Base-by-base conservation (phyloP, 768 basidiomycete genomes). In the Albatrellus ellisii region DNA sequence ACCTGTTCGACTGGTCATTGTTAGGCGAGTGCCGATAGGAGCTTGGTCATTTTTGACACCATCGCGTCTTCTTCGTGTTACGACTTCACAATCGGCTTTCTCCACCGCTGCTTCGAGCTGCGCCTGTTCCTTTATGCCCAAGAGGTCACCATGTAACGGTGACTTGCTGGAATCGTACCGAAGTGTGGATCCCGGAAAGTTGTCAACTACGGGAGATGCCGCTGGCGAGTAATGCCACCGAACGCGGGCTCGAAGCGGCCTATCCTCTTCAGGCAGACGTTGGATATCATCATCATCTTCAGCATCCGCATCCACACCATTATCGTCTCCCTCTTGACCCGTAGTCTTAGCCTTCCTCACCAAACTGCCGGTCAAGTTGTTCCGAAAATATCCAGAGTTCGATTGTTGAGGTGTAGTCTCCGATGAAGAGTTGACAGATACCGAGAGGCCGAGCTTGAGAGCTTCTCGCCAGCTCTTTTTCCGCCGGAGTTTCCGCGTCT, bases 1-100 rank as follows among this genome's bases (percentile, higher is more conserved):
- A 2, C 89, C 88, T 14, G 85, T 84, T 24, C 91, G 72, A 55
- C 88, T 92, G 4, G 91, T 92, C 91, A 97, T 97, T 0, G 91
- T 90, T 54, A 97, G 62, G 35, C 87, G 65, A 9, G 88, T 92
- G 10, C 90, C 89, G 50, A 92, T 79, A 11, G 79, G 76, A 41
- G 59, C 59, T 39, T 56, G 56, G 51, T 59, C 56, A 44, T 40
- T 33, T 9, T 45, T 45, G 10, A 14, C 38, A 21, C 48, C 50
- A 14, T 45, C 50, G 26, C 48, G 47, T 37, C 39, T 50, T 11
- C 44, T 49, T 32, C 28, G 39, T 26, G 41, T 38, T 26, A 32
- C 50, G 22, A 51, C 47, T 25, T 49, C 50, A 26, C 37, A 27
- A 33, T 49, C 43, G n/a, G 47, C 50, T 32, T 32, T 36, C 9